These are phyloP conservation scores for Hypoxylon sp. DNA, from an alignment of 2,329 filamentous ascomycete species.

Conservation along the genomic window DNA sequence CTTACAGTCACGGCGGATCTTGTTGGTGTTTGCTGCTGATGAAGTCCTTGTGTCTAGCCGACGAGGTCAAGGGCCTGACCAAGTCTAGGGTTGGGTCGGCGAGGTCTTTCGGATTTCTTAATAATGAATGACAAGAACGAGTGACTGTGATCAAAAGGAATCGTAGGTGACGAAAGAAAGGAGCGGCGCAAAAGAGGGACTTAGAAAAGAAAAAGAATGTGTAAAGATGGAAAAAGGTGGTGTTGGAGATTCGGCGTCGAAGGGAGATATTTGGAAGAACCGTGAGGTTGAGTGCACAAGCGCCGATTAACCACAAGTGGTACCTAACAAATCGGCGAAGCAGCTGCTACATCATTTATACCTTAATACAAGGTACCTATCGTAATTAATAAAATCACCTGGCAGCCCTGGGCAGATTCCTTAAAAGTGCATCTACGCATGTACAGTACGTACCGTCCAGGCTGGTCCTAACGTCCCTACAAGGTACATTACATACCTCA, in stretches of 20 bases:
- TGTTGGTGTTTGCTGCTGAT: constrained; percentile 29
- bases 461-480: not conserved
- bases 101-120: constrained; percentile 26
- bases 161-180: constrained; percentile 41
- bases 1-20: constrained; percentile 33
- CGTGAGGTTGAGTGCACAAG: constrained; percentile 19
- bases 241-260: constrained; percentile 35
- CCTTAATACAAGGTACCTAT: not conserved
- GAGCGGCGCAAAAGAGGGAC: constrained; percentile 41
- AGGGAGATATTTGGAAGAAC: constrained; percentile 11
- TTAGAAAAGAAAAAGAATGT: constrained; percentile 46
- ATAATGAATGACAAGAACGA: constrained; percentile 42
- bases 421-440: not conserved
- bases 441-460: not conserved
- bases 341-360: constrained; percentile 15
- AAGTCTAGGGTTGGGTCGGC: constrained; percentile 33
- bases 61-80: constrained; percentile 20
- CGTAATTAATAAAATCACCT: not conserved
- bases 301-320: constrained; percentile 12
- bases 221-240: constrained; percentile 13
- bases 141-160: constrained; percentile 40
- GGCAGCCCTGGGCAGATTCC: not conserved
- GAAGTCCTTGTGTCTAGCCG: constrained; percentile 24
- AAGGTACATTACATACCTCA: not conserved
- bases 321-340: constrained; percentile 15